Evolutionary conservation across 768 basidiomycete genomes (phyloP).

Genomic region (Naganishia vishniacii): DNA sequence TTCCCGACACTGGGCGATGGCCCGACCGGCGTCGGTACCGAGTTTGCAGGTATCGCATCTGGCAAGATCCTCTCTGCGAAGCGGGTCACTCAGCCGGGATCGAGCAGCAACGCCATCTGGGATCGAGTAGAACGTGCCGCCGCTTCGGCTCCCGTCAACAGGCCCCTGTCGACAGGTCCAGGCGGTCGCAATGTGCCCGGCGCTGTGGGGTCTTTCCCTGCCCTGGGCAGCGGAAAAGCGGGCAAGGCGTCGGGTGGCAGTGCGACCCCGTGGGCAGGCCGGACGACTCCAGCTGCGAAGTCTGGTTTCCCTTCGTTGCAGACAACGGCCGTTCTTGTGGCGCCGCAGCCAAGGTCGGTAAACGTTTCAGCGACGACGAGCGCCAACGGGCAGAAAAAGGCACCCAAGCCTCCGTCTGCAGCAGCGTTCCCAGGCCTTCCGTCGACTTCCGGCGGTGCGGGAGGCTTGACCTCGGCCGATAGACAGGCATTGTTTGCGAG

Average conservation of each 20-base stretch:
- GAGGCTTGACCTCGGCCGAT: conserved; percentile 23
- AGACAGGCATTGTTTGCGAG: conserved; percentile 28
- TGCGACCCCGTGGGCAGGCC: conserved; percentile 40
- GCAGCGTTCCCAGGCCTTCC: conserved; percentile 44
- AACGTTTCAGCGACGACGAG: conserved; percentile 36
- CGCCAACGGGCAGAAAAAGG: conserved; percentile 18
- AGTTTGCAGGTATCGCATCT: conserved; percentile 72
- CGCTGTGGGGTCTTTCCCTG: conserved; percentile 39
- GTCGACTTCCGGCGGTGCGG: neutral
- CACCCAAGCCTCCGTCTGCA: conserved; percentile 31
- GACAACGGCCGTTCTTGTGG: conserved; percentile 28
- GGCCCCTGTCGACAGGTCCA: conserved; percentile 28
- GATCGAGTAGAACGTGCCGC: conserved; percentile 84
- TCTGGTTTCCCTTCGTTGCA: conserved; percentile 28
- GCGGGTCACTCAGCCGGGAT: conserved; percentile 58
- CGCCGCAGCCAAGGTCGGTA: conserved; percentile 40
- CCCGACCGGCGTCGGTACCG: conserved; percentile 47
- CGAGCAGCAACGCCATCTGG: conserved; percentile 64
- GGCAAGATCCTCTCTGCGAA: conserved; percentile 81
- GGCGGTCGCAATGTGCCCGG: conserved; percentile 39
- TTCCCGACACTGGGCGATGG: conserved; percentile 65
- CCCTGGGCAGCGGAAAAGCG: conserved; percentile 28
- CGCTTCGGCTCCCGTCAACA: conserved; percentile 33
- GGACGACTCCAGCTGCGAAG: conserved; percentile 28
- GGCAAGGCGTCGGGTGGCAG: conserved; percentile 18